Conservation (phyloP, 768 basidiomycete genomes). For the Lepiota venenata region DNA sequence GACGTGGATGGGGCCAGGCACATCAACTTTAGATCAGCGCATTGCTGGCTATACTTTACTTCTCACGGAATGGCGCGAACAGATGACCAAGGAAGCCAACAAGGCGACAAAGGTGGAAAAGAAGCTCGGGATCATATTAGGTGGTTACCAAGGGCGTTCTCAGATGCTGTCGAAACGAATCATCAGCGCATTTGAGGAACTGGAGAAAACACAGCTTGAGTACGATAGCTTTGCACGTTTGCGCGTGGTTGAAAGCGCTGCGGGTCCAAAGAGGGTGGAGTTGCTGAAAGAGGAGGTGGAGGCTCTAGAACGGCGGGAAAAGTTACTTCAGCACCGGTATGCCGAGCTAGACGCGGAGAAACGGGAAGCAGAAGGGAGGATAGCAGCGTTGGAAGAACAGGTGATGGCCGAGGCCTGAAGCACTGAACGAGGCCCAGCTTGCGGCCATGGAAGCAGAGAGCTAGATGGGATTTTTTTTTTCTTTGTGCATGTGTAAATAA, state of each 20-base stretch:
- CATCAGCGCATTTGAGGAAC: slow-evolving; percentile 64
- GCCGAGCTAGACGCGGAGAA: slow-evolving; percentile 77
- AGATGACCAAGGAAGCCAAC: slow-evolving; percentile 76
- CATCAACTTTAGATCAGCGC: slow-evolving; percentile 56
- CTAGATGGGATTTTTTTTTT: slow-evolving; percentile 1
- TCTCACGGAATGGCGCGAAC: slow-evolving; percentile 59
- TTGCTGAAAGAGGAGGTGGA: slow-evolving; percentile 88
- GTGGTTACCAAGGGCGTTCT: slow-evolving; percentile 86
- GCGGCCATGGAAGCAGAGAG: slow-evolving; percentile 51
- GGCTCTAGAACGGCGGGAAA: slow-evolving; percentile 71
- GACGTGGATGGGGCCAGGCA: slow-evolving; percentile 64
- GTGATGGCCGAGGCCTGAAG: slow-evolving; percentile 85
- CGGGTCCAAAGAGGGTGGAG: slow-evolving; percentile 75
- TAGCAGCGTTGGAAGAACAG: slow-evolving; percentile 75
- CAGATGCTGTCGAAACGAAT: slow-evolving; percentile 62
- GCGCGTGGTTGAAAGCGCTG: slow-evolving; percentile 65
- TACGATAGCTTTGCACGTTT: slow-evolving; percentile 78
- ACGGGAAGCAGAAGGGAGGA: slow-evolving; percentile 52
- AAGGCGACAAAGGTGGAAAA: slow-evolving; percentile 87
- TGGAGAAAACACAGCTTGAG: slow-evolving; percentile 65
- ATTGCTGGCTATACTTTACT: slow-evolving; percentile 60
- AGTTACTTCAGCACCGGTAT: slow-evolving; percentile 76
- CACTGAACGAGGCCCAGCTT: slow-evolving; percentile 72
- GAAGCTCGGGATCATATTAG: slow-evolving; percentile 81
- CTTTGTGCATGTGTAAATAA: slow-evolving; percentile 1